These are phyloP conservation scores for Neonectria neomacrospora DNA, from an alignment of 2,329 filamentous ascomycete genomes.

Conservation along the genomic window DNA sequence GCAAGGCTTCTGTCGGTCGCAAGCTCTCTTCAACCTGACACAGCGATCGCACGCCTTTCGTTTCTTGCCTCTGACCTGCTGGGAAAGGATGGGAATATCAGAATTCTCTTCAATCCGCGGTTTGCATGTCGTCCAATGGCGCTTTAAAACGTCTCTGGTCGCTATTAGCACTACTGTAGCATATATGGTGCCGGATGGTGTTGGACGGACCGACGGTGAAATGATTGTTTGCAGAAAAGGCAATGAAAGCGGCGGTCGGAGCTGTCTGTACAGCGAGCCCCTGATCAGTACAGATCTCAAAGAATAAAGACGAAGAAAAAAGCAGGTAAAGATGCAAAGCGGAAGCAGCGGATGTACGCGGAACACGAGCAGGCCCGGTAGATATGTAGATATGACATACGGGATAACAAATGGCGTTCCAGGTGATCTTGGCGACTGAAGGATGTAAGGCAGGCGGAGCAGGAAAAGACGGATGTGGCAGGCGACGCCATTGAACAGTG, in stretches of 20 bases:
- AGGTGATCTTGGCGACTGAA: constrained; percentile 5
- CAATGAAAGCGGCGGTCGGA: neutral
- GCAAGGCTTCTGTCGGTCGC: constrained; percentile 1
- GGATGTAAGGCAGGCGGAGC: neutral
- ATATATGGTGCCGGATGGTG: accelerated
- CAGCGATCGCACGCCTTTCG: constrained; percentile 11
- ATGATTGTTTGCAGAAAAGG: neutral
- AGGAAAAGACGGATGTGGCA: neutral
- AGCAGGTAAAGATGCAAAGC: neutral
- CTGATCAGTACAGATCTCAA: neutral
- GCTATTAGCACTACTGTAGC: no score
- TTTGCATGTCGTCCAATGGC: constrained; percentile 3
- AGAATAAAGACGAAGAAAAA: no score
- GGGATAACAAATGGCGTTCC: neutral
- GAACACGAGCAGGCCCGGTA: no score
- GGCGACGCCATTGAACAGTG: neutral
- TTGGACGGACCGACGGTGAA: neutral
- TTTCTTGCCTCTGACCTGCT: constrained; percentile 9
- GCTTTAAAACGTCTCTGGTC: constrained; percentile 4
- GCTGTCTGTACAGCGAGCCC: neutral
- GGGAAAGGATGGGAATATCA: constrained; percentile 1
- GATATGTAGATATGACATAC: neutral
- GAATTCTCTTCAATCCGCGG: constrained; percentile 1
- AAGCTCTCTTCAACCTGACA: constrained; percentile 2
- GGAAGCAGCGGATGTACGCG: neutral